Base-by-base conservation (phyloP, 2,329 filamentous ascomycete genomes). In the Aspergillus aculeatus region DNA sequence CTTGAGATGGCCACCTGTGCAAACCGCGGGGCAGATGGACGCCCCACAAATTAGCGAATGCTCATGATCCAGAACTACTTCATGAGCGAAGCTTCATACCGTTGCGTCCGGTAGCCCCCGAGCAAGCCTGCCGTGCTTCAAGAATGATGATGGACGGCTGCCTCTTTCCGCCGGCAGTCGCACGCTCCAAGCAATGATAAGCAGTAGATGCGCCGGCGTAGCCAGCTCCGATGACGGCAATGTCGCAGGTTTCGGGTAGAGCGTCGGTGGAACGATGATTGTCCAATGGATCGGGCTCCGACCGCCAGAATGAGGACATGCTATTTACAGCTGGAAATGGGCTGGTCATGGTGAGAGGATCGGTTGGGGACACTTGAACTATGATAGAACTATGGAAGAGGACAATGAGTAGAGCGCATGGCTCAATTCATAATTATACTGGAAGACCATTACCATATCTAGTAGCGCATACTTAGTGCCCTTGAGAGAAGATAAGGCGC, bases 211-310 rank as follows among this genome's bases (percentile, higher is more conserved):
- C 74, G 0, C 81, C 80, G 0, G 80, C 72, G 57, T 76, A 80
- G 0, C 80, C 81, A 5, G 77, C 74, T 0, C 81, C 81, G 3
- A 82, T 71, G 21, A 83, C 73, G 7, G 76, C 72, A 56, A 82
- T 74, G 48, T 82, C 79, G n/a, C 67, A 69, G 29, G 74, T 54
- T 3, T 64, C 50, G 0, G 80, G 80, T 0, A 82, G 65, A 9
- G 64, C 62, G 3, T 72, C 66, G 0, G 73, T 77, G 29, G 71
- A 77, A n/a, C 78, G 73, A 61, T 78, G 69, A 56, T 75, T 70
- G 58, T 81, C 78, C 2, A 83, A 67, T 1, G 65, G 59, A 62
- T 79, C 72, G 6, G 73, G 74, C 24, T 77, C 62, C 4, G 70
- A 71, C 19, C 76, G 71, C 81, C 81, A 83, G 66, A 80, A 82